Base-by-base conservation (phyloP, 2,329 filamentous ascomycete species). In the Magnaporthiopsis incrustans region DNA sequence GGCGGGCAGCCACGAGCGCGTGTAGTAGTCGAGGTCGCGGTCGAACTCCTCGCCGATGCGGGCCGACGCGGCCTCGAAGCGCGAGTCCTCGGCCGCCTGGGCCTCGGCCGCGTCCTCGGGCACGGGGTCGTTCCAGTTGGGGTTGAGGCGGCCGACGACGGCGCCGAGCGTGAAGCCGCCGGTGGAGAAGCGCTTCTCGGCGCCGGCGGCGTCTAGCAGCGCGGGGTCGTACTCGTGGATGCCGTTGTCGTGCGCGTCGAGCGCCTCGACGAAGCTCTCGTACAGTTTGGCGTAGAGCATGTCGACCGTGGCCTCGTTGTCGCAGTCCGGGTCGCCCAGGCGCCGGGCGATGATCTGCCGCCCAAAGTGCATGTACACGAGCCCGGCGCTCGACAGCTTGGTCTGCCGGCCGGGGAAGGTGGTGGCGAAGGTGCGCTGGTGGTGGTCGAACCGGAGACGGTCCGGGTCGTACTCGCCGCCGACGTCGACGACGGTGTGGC, bases 181-280 rank as follows among this genome's bases (percentile, higher is more conserved):
- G 71, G 93, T 84, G 70, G 87, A 89, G 79, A 96, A 97, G 69
- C 88, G 88, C 81, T 93, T 95, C 76, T 90, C 80, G 57, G 97
- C 76, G 4, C 89, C 89, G 0, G 91, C 90, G 35, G 86, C 82
- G 35, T 85, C 77, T 25, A 97, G 74, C 38, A 81, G 87, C 30
- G 82, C 82, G 33, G 89, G 82, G 73, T 97, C 91, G 78, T 96
- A 96, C 65, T 82, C 84, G 32, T 88, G 88, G 73, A 99, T 89
- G 69, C 95, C 95, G 76, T 99, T 99, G 82, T 99, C 95, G 77
- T 99, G 94, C 65, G 93, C 95, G 77, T 99, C 95, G 64, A 99
- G 88, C 2, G 95, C 92, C 81, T 99, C 95, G 74, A 99, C 83
- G 76, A 98, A 97, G 76, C 89, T 89, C 69, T 89, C 87, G 82